Base-by-base conservation (phyloP, 1,284 basidiomycete species). In the Prillingera fragicola region DNA sequence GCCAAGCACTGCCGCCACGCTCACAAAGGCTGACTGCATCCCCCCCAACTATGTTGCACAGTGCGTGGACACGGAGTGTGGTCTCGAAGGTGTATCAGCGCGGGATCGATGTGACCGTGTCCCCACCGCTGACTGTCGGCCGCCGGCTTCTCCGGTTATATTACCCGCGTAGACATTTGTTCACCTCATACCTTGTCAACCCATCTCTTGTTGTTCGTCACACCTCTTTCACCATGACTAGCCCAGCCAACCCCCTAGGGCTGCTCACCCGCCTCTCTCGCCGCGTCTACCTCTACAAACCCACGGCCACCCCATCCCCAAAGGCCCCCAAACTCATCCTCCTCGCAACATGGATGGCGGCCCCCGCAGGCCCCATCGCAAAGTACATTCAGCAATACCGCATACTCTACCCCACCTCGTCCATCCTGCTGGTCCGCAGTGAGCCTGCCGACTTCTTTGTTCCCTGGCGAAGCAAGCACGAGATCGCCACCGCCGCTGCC, bases 291-390 rank as follows among this genome's bases (percentile, higher is more conserved):
- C 3, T 46, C 5, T 36, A 41, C 29, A 33, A 33, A 9, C 46
- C 46, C 17, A 8, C 33, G 0, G 7, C 24, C 21, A 15, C 18
- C 6, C 22, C 34, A 9, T 3, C 39, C 4, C 17, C 31, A 1
- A 7, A 10, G 13, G 6, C 8, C 6, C 50, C 50, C 1, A 34
- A 41, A 1, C 43, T 52, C 24, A 43, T 52, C 31, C 41, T 52
- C 18, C 43, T 52, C 26, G 39, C 39, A 10, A 48, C 46, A 17
- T 52, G 50, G 50, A 52, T 52, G 50, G 50, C 46, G 28, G 50
- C 50, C 5, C 25, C 23, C 3, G 25, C 28, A 18, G 9, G 8
- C 13, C 46, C 48, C 27, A 52, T 52, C 17, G 40, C 32, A 26
- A 52, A 52, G 41, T 48, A 52, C 46, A 28, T 45, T 18, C 18